A percentile compares a stretch with the other conserved stretches of the same genome.
These are phyloP conservation scores for Colletotrichum noveboracense DNA, from an alignment of 2,329 filamentous ascomycete genomes.

Conservation along the genomic window DNA sequence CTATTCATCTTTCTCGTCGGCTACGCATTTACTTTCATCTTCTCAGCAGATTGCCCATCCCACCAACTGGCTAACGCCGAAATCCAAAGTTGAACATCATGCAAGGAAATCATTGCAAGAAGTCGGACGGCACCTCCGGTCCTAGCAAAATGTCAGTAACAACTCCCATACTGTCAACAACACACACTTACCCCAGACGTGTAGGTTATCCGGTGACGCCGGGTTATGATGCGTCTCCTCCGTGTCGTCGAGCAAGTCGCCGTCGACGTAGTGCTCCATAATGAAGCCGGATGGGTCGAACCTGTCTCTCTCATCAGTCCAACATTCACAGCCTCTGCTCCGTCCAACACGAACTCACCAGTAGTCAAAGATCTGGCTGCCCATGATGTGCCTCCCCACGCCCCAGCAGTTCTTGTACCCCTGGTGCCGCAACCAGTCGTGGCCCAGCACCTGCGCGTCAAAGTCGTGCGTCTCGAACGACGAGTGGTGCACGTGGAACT, in stretches of 20 bases:
- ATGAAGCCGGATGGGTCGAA: slow-evolving; percentile 68
- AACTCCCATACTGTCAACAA: neutral
- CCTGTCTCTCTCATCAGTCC: slow-evolving; percentile 35
- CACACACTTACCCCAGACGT: slow-evolving; percentile 47
- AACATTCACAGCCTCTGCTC: neutral
- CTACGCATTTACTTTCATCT: neutral
- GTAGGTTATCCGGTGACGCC: slow-evolving; percentile 45
- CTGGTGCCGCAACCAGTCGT: slow-evolving; percentile 69
- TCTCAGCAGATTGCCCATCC: neutral
- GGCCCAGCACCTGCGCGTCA: slow-evolving; percentile 72
- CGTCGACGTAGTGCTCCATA: slow-evolving; percentile 74
- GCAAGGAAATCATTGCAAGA: slow-evolving; percentile 22
- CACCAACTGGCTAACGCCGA: neutral
- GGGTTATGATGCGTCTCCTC: slow-evolving; percentile 49
- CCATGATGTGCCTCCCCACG: slow-evolving; percentile 72
- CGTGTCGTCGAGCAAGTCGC: slow-evolving; percentile 65
- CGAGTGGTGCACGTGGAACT: slow-evolving; percentile 68
- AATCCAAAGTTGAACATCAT: too few relatives aligned
- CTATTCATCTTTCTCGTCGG: neutral
- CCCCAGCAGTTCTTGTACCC: slow-evolving; percentile 73
- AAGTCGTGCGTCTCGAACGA: slow-evolving; percentile 76
- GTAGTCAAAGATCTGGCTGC: slow-evolving; percentile 68
- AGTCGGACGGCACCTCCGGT: slow-evolving; percentile 22
- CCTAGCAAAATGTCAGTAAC: slow-evolving; percentile 7
- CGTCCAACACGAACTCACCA: slow-evolving; percentile 24